These are phyloP conservation scores for Cystobasidium ongulense DNA, from an alignment of 768 basidiomycete species.

Conservation along the genomic window DNA sequence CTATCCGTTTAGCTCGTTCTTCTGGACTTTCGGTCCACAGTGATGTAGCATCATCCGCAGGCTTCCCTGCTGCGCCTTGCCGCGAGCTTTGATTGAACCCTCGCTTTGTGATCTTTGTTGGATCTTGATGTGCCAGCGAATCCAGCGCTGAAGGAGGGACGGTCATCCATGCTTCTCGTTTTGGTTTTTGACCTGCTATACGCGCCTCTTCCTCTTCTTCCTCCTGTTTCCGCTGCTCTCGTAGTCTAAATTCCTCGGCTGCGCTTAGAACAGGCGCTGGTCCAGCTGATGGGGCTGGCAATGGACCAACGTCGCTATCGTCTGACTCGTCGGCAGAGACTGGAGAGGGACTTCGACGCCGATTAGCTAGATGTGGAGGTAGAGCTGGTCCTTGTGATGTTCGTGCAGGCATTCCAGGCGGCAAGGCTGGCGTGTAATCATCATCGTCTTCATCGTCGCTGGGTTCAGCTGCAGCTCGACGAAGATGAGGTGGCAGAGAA, in stretches of 20 bases:
- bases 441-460: slow-evolving; percentile 26
- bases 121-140: slow-evolving; percentile 70
- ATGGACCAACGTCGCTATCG: slow-evolving; percentile 77
- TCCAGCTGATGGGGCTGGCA: slow-evolving; percentile 56
- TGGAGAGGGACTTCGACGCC: background rate
- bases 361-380: background rate
- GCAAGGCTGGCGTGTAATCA: slow-evolving; percentile 22
- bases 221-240: slow-evolving; percentile 68
- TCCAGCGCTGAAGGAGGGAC: slow-evolving; percentile 78
- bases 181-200: slow-evolving; percentile 61
- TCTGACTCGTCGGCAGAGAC: slow-evolving; percentile 39
- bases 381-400: slow-evolving; percentile 9
- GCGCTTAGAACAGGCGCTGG: slow-evolving; percentile 35
- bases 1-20: slow-evolving; percentile 79
- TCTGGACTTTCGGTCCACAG: slow-evolving; percentile 98
- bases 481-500: slow-evolving; percentile 1
- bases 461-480: background rate
- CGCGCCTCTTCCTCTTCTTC: slow-evolving; percentile 51
- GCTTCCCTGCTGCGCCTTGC: slow-evolving; percentile 45
- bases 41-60: slow-evolving; percentile 52
- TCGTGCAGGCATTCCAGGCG: slow-evolving; percentile 11
- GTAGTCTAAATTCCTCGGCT: slow-evolving; percentile 74
- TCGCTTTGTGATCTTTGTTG: slow-evolving; percentile 66
- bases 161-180: slow-evolving; percentile 98
- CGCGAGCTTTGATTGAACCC: slow-evolving; percentile 57